These are phyloP conservation scores for Hemisphaericaspora nanyangensis DNA, from an alignment of 805 yeast species.

Conservation along the genomic window DNA sequence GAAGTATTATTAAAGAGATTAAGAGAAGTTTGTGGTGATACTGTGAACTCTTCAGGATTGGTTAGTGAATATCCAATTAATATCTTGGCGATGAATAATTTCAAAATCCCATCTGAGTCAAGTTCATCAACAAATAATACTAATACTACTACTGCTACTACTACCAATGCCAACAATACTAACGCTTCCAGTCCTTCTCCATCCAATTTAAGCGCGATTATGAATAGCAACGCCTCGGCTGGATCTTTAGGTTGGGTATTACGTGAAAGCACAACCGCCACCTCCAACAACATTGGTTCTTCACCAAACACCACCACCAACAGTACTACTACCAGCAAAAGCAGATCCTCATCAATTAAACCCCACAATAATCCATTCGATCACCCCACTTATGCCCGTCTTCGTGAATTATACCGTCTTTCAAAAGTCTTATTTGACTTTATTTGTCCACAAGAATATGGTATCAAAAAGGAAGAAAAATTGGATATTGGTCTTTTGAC, in stretches of 20 bases:
- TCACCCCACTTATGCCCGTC: conserved; percentile 69
- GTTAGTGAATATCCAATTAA: conserved; percentile 74
- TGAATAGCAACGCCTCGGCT: conserved; percentile 37
- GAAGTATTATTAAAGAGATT: conserved; percentile 29
- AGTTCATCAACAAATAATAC: too few relatives aligned
- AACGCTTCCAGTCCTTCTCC: conserved; percentile 7
- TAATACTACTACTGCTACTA: background rate
- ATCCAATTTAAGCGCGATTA: conserved; percentile 15
- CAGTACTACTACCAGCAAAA: conserved; percentile 11
- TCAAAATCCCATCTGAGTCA: conserved; percentile 49
- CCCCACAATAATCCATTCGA: conserved; percentile 53
- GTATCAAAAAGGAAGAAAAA: conserved; percentile 92
- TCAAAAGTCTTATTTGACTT: conserved; percentile 94
- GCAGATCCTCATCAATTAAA: conserved; percentile 27
- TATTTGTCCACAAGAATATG: conserved; percentile 98
- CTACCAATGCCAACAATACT: background rate
- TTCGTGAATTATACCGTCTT: conserved; percentile 83
- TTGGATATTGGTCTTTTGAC: conserved; percentile 94
- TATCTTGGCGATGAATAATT: conserved; percentile 70
- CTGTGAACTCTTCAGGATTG: conserved; percentile 47
- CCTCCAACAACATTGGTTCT: background rate
- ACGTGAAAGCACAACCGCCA: conserved; percentile 34
- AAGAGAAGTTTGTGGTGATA: conserved; percentile 40
- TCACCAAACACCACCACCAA: too few relatives aligned
- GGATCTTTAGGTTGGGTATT: conserved; percentile 76